Base-by-base conservation (phyloP, 73 alveolate species). In the Paramecium primaurelia region DNA sequence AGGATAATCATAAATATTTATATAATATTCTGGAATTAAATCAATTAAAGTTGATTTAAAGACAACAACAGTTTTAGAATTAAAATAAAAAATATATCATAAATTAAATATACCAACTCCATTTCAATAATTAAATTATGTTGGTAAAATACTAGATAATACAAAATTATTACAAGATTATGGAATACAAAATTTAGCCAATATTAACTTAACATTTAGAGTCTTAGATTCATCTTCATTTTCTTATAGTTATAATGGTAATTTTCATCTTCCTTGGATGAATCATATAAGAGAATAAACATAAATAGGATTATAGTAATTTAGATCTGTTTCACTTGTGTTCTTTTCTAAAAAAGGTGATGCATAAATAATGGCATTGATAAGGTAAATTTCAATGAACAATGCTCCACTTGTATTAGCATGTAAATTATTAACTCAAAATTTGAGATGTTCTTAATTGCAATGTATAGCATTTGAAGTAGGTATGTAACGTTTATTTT, bases 261-360 rank as follows among this genome's bases (percentile, higher is more conserved):
- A 80, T 80, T 80, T 80, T 80, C 28, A 80, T 80, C 16, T 26
- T 20, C 91, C 91, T 32, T 80, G 91, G 91, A 22, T 80, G 42
- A 11, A 45, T 22, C 91, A 80, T 80, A 11, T 80, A 42, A 47
- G 20, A 80, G 20, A 12, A 80, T 47, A 80, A 80, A 80, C 58
- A 3, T 2, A n/a, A 3, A 64, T 8, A 45, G 91, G 91, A 45
- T 8, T 45, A 8, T 6, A 64, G 45, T 80, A 80, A 80, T 80
- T 80, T 42, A 80, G 91, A 80, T 45, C 45, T 7, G 45, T 20
- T 26, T 44, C 75, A 11, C 30, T 80, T 4, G 91, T 80, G 0
- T 44, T 80, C 44, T 80, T 80, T 49, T 20, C 71, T 32, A 40
- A 80, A 20, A 3, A 6, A 1, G 4, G 45, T 3, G 54, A 80